Evolutionary conservation across 192 early-diverging fungal genomes (phyloP).

Genomic region (Phycomyces blakesleeanus): DNA sequence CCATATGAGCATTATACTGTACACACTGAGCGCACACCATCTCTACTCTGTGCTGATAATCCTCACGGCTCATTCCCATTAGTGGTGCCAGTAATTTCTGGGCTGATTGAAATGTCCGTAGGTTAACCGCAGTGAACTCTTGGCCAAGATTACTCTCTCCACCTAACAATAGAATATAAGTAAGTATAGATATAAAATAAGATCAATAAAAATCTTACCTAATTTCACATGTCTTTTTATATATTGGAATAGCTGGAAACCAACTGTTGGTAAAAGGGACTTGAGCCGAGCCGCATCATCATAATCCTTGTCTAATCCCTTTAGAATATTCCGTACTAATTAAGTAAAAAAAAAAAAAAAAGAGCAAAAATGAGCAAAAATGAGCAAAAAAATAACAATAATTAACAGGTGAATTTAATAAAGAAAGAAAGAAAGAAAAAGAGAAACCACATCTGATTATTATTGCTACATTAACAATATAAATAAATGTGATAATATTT

Average conservation of each 20-base stretch:
- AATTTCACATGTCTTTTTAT: slow-evolving; percentile 13
- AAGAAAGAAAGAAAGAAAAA: too few relatives aligned
- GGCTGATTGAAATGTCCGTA: slow-evolving; percentile 4
- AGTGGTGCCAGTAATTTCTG: slow-evolving; percentile 1
- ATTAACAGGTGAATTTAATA: too few relatives aligned
- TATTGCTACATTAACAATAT: not conserved
- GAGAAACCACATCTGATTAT: too few relatives aligned
- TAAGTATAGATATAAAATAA: not conserved
- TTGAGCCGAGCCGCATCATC: slow-evolving; percentile 6
- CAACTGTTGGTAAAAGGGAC: not conserved
- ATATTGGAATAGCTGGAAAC: slow-evolving; percentile 6
- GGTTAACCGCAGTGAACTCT: slow-evolving; percentile 2
- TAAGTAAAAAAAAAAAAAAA: not conserved
- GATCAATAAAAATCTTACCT: slow-evolving; percentile 2
- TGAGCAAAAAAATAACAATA: too few relatives aligned
- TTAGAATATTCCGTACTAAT: slow-evolving; percentile 8
- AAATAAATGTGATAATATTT: too few relatives aligned
- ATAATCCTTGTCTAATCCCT: slow-evolving; percentile 6
- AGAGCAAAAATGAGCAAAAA: too few relatives aligned
- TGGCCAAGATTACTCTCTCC: slow-evolving; percentile 9
- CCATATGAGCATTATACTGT: slow-evolving; percentile 7
- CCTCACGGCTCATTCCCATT: slow-evolving; percentile 11
- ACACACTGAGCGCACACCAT: slow-evolving; percentile 23
- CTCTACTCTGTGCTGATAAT: slow-evolving; percentile 17
- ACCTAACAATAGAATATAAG: not conserved